Base-by-base conservation (phyloP, 257 asterid species). In the Solanum tarapatanum region DNA sequence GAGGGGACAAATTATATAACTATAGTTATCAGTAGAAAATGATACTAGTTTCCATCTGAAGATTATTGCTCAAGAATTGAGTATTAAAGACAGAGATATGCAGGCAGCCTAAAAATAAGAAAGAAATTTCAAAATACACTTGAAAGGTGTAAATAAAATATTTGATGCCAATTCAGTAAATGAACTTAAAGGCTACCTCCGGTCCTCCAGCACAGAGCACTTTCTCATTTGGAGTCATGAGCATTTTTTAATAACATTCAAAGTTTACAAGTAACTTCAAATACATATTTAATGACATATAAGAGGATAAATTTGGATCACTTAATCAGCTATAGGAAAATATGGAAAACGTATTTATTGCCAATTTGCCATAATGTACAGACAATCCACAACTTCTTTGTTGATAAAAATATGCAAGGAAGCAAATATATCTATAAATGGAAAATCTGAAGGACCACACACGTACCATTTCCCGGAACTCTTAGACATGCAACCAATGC, bases 381-480 rank as follows among this genome's bases (percentile, higher is more conserved):
- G 35, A 43, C 24, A 24, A 79, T 1, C 6, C 3, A 24, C 41
- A 28, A 80, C 28, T 80, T 80, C 19, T 45, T 48, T 45, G 66
- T 45, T 14, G 4, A 48, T 19, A 45, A 26, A 26, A 28, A 28
- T 80, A 9, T 45, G 24, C 0, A 80, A 48, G 37, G 41, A 82
- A 30, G 41, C 69, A 48, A 28, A 35, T 48, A 82, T 8, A 11
- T 28, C 28, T 16, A 26, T 45, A 48, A 28, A 82, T 28, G 28
- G 43, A 82, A 30, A 82, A 5, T 28, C 4, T 48, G 85, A 82
- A 74, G 51, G 17, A 74, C 19, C 5, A 28, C 69, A 45, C n/a
- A 84, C 87, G 26, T 93, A 95, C 99, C 99, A 86, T 94, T 91
- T 60, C 99, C 99, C 24, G 96, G 98, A 92, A 96, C 98, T 92